Conservation (phyloP, 345 rosid genomes). For the Moringa oleifera region DNA sequence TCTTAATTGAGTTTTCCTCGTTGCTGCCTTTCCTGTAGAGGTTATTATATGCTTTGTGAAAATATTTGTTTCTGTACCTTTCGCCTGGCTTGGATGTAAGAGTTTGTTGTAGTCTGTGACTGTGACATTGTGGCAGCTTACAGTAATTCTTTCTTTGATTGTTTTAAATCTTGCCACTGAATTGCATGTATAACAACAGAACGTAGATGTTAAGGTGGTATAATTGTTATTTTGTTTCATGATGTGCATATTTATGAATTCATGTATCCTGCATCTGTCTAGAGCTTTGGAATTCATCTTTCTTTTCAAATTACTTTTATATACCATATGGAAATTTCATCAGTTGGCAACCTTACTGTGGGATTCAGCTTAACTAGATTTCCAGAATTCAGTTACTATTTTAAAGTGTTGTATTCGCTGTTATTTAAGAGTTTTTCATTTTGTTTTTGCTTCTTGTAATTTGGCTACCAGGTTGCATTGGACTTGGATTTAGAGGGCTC, state of each 20-base stretch:
- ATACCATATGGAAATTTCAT: conserved; percentile 3
- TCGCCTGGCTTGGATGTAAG: too few species aligned
- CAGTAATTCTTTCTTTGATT: too few species aligned
- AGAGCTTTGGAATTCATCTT: neutral
- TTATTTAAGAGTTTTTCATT: neutral
- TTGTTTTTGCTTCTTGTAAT: conserved; percentile 10
- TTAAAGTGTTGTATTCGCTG: neutral
- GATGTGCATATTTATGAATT: neutral
- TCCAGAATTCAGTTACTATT: neutral
- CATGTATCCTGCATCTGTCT: too few species aligned
- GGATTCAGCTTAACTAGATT: neutral
- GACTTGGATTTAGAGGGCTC: conserved; percentile 42
- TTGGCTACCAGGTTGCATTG: conserved; percentile 40
- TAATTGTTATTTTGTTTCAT: too few species aligned
- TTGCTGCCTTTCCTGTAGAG: too few species aligned
- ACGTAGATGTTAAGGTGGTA: neutral
- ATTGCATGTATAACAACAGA: too few species aligned
- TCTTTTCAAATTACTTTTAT: conserved; percentile 1
- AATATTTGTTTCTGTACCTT: too few species aligned
- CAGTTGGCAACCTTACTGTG: neutral
- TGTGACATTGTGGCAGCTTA: neutral
- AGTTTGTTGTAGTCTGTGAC: neutral
- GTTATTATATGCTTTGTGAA: neutral
- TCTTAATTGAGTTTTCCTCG: too few species aligned
- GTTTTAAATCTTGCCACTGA: neutral